A percentile compares a stretch with the other conserved stretches of the same genome.
Conservation (phyloP, 768 basidiomycete genomes). For the Termitomyces sp. region DNA sequence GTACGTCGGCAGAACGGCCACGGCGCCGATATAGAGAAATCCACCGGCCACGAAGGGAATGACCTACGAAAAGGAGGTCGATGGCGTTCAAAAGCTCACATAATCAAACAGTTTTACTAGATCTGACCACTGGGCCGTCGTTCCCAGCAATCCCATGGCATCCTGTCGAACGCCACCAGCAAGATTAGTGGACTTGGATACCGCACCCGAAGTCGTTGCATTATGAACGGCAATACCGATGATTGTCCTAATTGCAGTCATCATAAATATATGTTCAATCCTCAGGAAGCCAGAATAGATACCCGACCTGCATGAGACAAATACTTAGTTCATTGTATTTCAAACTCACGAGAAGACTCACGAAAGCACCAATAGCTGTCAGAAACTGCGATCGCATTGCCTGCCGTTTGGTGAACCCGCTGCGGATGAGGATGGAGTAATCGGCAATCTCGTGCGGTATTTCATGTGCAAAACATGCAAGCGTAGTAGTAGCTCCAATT, state of each 20-base stretch:
- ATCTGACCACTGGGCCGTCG: slow-evolving; percentile 73
- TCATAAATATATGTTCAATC: background rate
- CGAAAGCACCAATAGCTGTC: slow-evolving; percentile 89
- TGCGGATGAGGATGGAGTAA: slow-evolving; percentile 87
- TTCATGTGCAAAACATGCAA: slow-evolving; percentile 93
- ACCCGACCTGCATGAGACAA: slow-evolving; percentile 34
- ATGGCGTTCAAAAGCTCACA: background rate
- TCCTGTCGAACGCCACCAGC: slow-evolving; percentile 74
- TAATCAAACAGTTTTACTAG: slow-evolving; percentile 47
- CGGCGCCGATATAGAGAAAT: slow-evolving; percentile 91
- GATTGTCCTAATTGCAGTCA: slow-evolving; percentile 53
- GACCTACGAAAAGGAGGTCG: slow-evolving; percentile 41
- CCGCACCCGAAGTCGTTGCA: slow-evolving; percentile 48
- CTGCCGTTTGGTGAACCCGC: slow-evolving; percentile 85
- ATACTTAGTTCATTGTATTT: slow-evolving; percentile 13
- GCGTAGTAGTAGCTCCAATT: slow-evolving; percentile 91
- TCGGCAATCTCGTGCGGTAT: slow-evolving; percentile 98
- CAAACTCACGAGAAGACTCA: slow-evolving; percentile 38
- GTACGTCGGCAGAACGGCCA: slow-evolving; percentile 87
- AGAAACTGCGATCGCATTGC: slow-evolving; percentile 93
- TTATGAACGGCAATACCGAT: slow-evolving; percentile 85
- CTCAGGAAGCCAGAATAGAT: slow-evolving; percentile 8
- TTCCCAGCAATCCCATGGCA: slow-evolving; percentile 76
- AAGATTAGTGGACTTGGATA: slow-evolving; percentile 47
- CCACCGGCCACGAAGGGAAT: slow-evolving; percentile 89